Percentiles rank a stretch among this genome's conserved stretches.
These are phyloP conservation scores for Suillus cothurnatus DNA, from an alignment of 768 basidiomycete species.

Conservation along the genomic window DNA sequence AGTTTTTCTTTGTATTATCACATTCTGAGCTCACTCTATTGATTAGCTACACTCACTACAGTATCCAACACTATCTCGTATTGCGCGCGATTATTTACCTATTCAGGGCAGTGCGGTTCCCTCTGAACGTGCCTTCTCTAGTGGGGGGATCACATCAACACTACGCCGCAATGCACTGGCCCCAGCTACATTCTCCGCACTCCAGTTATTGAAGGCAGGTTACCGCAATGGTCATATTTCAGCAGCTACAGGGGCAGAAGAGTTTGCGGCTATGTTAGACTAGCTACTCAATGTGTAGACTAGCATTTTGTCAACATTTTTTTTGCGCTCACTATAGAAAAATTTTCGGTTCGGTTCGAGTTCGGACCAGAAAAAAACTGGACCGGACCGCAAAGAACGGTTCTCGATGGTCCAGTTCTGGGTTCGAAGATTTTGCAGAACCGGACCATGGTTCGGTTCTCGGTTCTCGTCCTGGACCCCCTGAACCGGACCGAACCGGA, in stretches of 20 bases:
- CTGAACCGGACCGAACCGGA: neutral
- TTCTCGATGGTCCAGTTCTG: conserved; percentile 16
- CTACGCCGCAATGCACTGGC: conserved; percentile 20
- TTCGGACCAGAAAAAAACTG: too few relatives aligned
- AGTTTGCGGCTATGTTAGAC: neutral
- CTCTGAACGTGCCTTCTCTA: conserved; percentile 32
- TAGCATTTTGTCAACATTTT: neutral
- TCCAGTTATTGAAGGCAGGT: conserved; percentile 25
- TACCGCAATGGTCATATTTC: conserved; percentile 30
- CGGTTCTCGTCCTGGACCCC: neutral
- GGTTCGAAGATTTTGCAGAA: conserved; percentile 12
- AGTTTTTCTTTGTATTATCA: neutral
- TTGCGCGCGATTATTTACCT: conserved; percentile 17
- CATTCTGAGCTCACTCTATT: neutral
- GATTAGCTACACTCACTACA: conserved; percentile 12
- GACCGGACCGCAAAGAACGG: neutral
- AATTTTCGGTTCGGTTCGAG: too few relatives aligned
- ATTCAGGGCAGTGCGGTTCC: conserved; percentile 11
- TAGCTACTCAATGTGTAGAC: neutral
- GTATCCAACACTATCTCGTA: conserved; percentile 22
- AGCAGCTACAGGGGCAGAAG: conserved; percentile 18
- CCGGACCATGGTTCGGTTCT: neutral
- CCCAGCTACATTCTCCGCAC: conserved; percentile 25
- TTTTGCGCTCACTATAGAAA: too few relatives aligned
- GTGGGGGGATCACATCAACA: conserved; percentile 27